A percentile compares a stretch with the other conserved stretches of the same genome.
Evolutionary conservation across 768 basidiomycete species (phyloP).

Genomic region (Suillus tomentosus): DNA sequence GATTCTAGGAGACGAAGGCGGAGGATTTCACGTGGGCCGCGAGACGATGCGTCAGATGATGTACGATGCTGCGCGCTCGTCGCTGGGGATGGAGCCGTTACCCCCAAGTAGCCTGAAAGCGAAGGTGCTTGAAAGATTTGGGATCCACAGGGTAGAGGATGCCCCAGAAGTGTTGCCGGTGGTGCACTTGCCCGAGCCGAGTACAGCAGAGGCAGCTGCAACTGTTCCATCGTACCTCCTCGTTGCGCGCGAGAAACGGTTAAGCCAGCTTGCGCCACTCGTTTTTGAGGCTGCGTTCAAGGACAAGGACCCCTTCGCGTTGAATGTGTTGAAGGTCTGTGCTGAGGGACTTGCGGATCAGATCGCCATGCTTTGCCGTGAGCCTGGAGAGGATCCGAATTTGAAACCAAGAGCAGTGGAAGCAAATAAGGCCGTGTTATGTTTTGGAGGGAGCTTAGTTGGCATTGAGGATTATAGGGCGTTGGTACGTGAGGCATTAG

Average conservation of each 20-base stretch:
- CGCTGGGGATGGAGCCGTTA: constrained; percentile 30
- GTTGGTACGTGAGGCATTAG: constrained; percentile 55
- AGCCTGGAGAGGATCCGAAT: constrained; percentile 40
- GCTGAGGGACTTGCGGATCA: constrained; percentile 59
- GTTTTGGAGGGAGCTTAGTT: constrained; percentile 79
- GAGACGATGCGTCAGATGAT: constrained; percentile 74
- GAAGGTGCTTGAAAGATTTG: constrained; percentile 56
- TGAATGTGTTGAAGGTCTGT: constrained; percentile 54
- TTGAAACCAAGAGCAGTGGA: constrained; percentile 42
- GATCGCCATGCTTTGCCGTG: constrained; percentile 47
- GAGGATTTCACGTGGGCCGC: constrained; percentile 78
- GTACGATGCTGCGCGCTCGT: constrained; percentile 52
- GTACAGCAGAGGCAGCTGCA: constrained; percentile 18
- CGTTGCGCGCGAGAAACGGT: constrained; percentile 65
- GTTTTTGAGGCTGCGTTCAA: constrained; percentile 81
- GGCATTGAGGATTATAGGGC: constrained; percentile 62
- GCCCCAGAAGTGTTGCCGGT: constrained; percentile 62
- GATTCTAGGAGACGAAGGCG: constrained; percentile 84
- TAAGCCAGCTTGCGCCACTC: constrained; percentile 72
- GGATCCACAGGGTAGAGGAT: constrained; percentile 45
- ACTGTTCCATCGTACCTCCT: constrained; percentile 29
- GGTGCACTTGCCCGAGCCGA: constrained; percentile 65
- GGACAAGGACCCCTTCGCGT: constrained; percentile 64
- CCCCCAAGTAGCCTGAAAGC: constrained; percentile 40
- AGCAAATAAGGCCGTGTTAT: constrained; percentile 61